phyloP scores from a whole-genome alignment of 495 filamentous ascomycete species.

The Tuber magnatum region DNA sequence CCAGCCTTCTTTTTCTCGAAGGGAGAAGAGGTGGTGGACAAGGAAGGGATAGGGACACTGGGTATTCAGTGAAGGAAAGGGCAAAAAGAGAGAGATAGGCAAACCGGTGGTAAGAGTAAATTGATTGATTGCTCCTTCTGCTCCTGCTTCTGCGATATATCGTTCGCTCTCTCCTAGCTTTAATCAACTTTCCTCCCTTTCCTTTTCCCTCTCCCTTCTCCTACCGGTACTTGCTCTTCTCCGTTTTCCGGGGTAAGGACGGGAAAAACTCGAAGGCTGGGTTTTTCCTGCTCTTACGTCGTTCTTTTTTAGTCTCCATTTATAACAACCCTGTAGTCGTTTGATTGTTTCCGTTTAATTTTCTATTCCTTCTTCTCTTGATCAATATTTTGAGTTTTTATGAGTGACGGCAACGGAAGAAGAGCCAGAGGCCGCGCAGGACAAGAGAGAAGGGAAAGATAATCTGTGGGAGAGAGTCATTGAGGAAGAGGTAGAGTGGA shows the following conservation, averaged over 20 bases:
- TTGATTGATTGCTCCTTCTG: neutral
- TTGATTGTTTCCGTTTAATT: slow-evolving; percentile 9
- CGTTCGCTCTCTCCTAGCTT: neutral
- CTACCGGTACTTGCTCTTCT: slow-evolving; percentile 3
- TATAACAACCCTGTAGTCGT: slow-evolving; percentile 1
- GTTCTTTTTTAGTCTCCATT: slow-evolving; percentile 13
- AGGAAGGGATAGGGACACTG: neutral
- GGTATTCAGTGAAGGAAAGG: neutral
- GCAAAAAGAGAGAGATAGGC: slow-evolving; percentile 1
- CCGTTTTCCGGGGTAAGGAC: slow-evolving; percentile 18
- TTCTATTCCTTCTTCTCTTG: neutral
- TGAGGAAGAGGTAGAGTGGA: neutral
- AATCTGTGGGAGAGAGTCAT: neutral
- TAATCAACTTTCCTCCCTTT: neutral
- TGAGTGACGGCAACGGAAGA: neutral
- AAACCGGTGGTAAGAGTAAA: neutral
- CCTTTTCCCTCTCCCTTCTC: too few species aligned
- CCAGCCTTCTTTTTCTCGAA: slow-evolving; percentile 21
- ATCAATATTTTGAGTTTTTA: slow-evolving; percentile 8
- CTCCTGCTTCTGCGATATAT: neutral
- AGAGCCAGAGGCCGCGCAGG: neutral
- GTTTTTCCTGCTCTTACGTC: slow-evolving; percentile 25
- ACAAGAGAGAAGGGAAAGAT: neutral
- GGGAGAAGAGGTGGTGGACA: neutral
- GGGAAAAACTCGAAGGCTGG: slow-evolving; percentile 24